Evolutionary conservation across 345 rosid species (phyloP).

Genomic region (Zanthoxylum bungeanum): DNA sequence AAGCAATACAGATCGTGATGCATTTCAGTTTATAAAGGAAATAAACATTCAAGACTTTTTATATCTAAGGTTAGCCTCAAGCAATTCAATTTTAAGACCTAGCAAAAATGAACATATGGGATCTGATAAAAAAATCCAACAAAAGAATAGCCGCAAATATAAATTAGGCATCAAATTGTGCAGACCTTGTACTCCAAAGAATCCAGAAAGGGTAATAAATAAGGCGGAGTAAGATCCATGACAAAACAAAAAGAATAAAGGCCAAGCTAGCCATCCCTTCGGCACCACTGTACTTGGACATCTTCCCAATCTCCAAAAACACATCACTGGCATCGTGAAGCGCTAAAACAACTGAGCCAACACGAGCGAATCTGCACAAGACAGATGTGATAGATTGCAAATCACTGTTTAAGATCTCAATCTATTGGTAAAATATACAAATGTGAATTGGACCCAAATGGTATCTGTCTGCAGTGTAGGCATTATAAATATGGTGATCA

Average conservation of each 20-base stretch:
- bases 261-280: conserved; percentile 72
- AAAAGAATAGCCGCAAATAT: background rate
- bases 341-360: conserved; percentile 89
- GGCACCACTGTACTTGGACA: conserved; percentile 88
- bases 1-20: background rate
- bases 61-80: no score
- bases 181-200: conserved; percentile 99
- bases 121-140: background rate
- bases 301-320: conserved; percentile 91
- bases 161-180: conserved; percentile 6
- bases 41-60: no score
- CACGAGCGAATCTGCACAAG: conserved; percentile 75
- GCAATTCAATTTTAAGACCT: background rate
- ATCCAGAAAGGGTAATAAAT: conserved; percentile 95
- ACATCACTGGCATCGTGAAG: conserved; percentile 96
- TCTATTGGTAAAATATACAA: background rate
- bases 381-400: background rate
- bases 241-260: conserved; percentile 76
- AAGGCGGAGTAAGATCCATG: conserved; percentile 88
- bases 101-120: background rate
- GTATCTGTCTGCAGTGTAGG: background rate
- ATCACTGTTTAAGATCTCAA: background rate
- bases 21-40: background rate
- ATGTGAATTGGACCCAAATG: background rate
- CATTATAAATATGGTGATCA: background rate